A percentile compares a stretch with the other conserved stretches of the same genome.
Conservation (phyloP, 805 yeast genomes). For the Ogataea allantospora region DNA sequence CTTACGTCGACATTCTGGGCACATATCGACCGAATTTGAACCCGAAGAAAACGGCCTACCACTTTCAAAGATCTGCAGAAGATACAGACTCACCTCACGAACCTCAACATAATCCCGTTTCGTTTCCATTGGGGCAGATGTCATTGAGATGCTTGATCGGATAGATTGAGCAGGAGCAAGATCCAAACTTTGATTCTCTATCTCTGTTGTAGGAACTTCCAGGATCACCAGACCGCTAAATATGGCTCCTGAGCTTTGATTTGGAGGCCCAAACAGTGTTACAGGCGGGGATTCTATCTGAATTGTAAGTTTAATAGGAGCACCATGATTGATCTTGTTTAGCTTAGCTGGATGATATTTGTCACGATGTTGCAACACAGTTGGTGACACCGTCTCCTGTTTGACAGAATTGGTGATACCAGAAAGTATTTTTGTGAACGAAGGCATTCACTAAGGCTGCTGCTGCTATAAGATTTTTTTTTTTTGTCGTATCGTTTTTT, state of each 20-base stretch:
- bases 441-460: slow-evolving; percentile 12
- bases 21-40: slow-evolving; percentile 45
- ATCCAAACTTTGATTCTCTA: neutral
- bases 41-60: slow-evolving; percentile 66
- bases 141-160: slow-evolving; percentile 26
- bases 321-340: slow-evolving; percentile 25
- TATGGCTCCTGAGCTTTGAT: slow-evolving; percentile 81
- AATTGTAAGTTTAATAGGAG: slow-evolving; percentile 45
- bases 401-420: slow-evolving; percentile 16
- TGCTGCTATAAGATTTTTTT: neutral
- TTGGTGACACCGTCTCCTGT: slow-evolving; percentile 3
- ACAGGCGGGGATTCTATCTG: slow-evolving; percentile 89
- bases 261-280: slow-evolving; percentile 74
- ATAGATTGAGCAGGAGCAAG: slow-evolving; percentile 11
- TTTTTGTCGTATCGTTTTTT: neutral
- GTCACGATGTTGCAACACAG: neutral
- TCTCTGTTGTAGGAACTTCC: slow-evolving; percentile 39
- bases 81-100: slow-evolving; percentile 56
- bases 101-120: slow-evolving; percentile 47
- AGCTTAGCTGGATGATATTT: slow-evolving; percentile 27
- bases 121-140: slow-evolving; percentile 20
- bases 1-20: slow-evolving; percentile 57
- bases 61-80: slow-evolving; percentile 70
- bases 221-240: slow-evolving; percentile 75
- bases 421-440: slow-evolving; percentile 18